Evolutionary conservation across 768 basidiomycete species (phyloP), one percentile per base, ranked within the genome.

Genomic region (Hortiboletus campestris): DNA sequence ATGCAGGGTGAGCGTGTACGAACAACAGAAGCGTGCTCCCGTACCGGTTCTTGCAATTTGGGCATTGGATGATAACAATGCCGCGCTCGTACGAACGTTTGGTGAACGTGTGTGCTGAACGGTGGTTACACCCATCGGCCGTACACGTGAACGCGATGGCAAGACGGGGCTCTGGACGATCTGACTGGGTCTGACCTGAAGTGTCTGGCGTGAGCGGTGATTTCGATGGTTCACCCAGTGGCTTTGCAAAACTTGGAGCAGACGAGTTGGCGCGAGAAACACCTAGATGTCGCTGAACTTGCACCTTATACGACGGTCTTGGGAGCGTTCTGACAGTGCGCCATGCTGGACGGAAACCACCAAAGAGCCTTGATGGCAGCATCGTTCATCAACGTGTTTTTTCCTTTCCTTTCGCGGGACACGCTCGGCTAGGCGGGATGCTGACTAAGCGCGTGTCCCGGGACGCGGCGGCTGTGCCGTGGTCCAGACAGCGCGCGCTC

Each of bases 21-120:
- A 20, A 35, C 16, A 19, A 42, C 22, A 31, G 19, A 25, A 17
- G 25, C 25, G 36, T 35, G 31, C 72, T 16, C 20, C 20, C 85
- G 50, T 67, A 93, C 90, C 95, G 76, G 64, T 90, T 92, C 63
- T 89, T 84, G 69, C 96, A 99, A 14, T 81, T 82, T 2, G 95
- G 94, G 74, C 96, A 99, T 67, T 94, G 83, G 1, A 97, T 83
- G 28, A 99, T 76, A 3, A 98, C 95, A 49, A 98, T 85, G 0
- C 96, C 96, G 43, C 79, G 82, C 67, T 89, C 82, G 72, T 99
- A 99, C 19, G 91, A 83, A 43, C 84, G 80, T 67, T 84, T 88
- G 7, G 91, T 81, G 70, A 98, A 98, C 57, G 89, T 81, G 64
- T 98, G 95, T 6, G 91, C 86, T 10, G 92, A 95, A 3, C 96